Base-by-base conservation (phyloP, 2,329 filamentous ascomycete species). In the Nemania abortiva region DNA sequence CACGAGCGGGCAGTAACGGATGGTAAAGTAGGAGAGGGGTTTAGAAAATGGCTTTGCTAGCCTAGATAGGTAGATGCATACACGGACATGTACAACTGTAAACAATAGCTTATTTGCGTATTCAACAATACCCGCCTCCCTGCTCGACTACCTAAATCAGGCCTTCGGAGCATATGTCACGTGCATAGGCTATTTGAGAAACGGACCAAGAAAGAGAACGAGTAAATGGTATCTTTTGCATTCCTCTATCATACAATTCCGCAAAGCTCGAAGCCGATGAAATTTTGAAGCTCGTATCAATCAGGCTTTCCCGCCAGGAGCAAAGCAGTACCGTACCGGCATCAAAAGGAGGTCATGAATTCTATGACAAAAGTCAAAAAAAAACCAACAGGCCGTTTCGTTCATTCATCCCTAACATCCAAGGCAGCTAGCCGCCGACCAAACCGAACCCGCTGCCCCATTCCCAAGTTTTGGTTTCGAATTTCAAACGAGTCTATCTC, bases 1-100 rank as follows among this genome's bases (percentile, higher is more conserved):
- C 68, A 86, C 84, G 1, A 79, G 74, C 45, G 72, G 73, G 18
- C 76, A 77, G 57, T 76, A 65, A 72, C 18, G 6, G n/a, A 6
- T 1, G 7, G 37, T 15, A 15, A 15, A n/a, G 22, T 47, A 27
- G 15, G 13, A 37, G 50, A 52, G n/a, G 20, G 15, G 52, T 5
- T 29, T 50, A 4, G 9, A 34, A 34, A 34, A 34, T 34, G 9
- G 31, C 9, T 34, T 34, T 34, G 9, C 5, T 34, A 34, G n/a
- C 31, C 5, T 34, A 34, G 31, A 34, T 9, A 34, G 9, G 31
- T 5, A 9, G 31, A 34, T 9, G 31, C 31, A 34, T 34, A 9
- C 31, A 34, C 9, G 31, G 31, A 34, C 5, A 34, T 34, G 31
- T 34, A 34, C 31, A 4, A 9, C 4, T 34, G 31, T 34, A 34